A percentile compares a stretch with the other conserved stretches of the same genome.
These are phyloP conservation scores for Debaryomycetaceae sp. DNA, from an alignment of 1,139 yeast species.

Conservation along the genomic window DNA sequence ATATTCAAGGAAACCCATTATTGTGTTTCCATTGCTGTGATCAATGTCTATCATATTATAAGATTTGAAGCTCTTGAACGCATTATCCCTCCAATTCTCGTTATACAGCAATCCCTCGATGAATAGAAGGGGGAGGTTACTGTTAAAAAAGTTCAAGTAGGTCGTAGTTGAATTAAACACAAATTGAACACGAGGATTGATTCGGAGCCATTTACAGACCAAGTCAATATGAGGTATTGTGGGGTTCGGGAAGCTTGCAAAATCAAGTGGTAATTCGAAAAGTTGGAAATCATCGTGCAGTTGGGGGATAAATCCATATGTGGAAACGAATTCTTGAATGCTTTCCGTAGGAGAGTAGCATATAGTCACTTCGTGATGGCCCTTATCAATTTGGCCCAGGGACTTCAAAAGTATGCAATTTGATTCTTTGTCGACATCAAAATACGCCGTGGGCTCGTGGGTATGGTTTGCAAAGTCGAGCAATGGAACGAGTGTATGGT, in stretches of 20 bases:
- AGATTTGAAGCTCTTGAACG: slow-evolving; percentile 9
- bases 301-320: slow-evolving; percentile 58
- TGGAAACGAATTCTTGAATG: slow-evolving; percentile 41
- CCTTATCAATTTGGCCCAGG: slow-evolving; percentile 15
- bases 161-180: slow-evolving; percentile 9
- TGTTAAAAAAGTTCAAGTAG: slow-evolving; percentile 16
- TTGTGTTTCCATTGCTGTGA: slow-evolving; percentile 10
- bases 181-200: slow-evolving; percentile 22
- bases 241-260: slow-evolving; percentile 2
- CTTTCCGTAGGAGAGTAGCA: slow-evolving; percentile 49
- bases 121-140: slow-evolving; percentile 15
- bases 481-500: slow-evolving; percentile 60
- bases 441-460: slow-evolving; percentile 46
- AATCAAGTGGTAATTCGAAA: slow-evolving; percentile 10
- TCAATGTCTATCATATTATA: slow-evolving; percentile 7
- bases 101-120: slow-evolving; percentile 13
- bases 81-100: slow-evolving; percentile 11
- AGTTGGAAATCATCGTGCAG: slow-evolving; percentile 11
- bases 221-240: slow-evolving; percentile 2
- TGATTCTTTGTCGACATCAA: slow-evolving; percentile 54
- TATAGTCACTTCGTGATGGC: slow-evolving; percentile 34
- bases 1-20: slow-evolving; percentile 14
- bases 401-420: slow-evolving; percentile 41
- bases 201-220: slow-evolving; percentile 24
- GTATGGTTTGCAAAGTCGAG: slow-evolving; percentile 67